A percentile compares a stretch with the other conserved stretches of the same genome.
These are phyloP conservation scores for Barnettozyma populi DNA, from an alignment of 805 yeast genomes.

Conservation along the genomic window DNA sequence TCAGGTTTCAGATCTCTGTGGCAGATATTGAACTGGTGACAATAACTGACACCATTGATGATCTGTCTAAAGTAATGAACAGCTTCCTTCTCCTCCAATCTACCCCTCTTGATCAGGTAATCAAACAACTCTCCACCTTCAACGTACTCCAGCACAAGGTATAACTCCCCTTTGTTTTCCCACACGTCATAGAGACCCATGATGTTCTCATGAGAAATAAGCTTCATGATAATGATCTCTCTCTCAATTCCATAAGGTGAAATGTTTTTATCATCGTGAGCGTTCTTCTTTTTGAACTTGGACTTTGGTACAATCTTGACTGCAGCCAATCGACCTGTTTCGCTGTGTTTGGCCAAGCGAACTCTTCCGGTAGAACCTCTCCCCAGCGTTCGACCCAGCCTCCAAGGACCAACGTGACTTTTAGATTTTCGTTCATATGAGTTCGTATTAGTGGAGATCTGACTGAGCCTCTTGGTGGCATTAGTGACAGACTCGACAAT, in stretches of 20 bases:
- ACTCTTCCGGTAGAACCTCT: conserved; percentile 97
- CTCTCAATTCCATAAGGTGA: conserved; percentile 83
- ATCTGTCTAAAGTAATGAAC: conserved; percentile 84
- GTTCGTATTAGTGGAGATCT: conserved; percentile 26
- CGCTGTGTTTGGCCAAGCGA: conserved; percentile 79
- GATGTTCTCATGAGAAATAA: conserved; percentile 72
- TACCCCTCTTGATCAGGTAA: conserved; percentile 81
- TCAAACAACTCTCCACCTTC: conserved; percentile 98
- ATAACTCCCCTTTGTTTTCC: conserved; percentile 79
- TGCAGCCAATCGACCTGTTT: conserved; percentile 87
- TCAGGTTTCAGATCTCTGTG: conserved; percentile 87
- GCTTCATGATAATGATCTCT: conserved; percentile 80
- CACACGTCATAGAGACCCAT: conserved; percentile 79
- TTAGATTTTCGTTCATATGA: conserved; percentile 27
- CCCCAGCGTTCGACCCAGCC: conserved; percentile 88
- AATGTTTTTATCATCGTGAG: conserved; percentile 40
- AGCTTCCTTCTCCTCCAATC: conserved; percentile 85
- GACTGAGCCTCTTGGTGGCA: conserved; percentile 26
- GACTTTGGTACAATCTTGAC: conserved; percentile 93
- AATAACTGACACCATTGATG: conserved; percentile 74
- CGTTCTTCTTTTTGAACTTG: conserved; percentile 41
- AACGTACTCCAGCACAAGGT: conserved; percentile 88
- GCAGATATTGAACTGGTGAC: conserved; percentile 82
- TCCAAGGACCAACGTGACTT: conserved; percentile 83
- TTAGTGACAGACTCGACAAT: conserved; percentile 27